Percentiles rank a stretch among this genome's conserved stretches.
These are phyloP conservation scores for Spathaspora sp. DNA, from an alignment of 805 yeast genomes.

Conservation along the genomic window DNA sequence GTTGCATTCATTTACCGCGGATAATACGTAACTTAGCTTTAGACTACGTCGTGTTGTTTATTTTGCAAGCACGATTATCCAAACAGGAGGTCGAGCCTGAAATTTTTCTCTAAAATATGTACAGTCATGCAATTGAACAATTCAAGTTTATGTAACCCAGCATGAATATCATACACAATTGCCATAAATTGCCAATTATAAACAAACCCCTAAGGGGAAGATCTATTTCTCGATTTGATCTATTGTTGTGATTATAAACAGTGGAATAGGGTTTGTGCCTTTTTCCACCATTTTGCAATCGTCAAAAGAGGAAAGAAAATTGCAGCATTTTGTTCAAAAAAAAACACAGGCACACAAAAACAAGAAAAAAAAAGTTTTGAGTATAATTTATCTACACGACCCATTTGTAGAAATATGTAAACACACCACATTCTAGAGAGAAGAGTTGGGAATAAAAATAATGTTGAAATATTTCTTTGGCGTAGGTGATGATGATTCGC, in stretches of 20 bases:
- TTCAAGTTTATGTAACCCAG: neutral
- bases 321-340: neutral
- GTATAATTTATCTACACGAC: neutral
- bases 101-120: neutral
- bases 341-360: neutral
- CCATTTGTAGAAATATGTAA: neutral
- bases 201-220: neutral
- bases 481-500: conserved; percentile 7
- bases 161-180: neutral
- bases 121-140: neutral
- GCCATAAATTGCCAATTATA: neutral
- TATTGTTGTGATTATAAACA: neutral
- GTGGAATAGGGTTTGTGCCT: no score
- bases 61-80: no score
- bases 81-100: no score
- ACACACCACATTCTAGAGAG: neutral
- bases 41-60: no score
- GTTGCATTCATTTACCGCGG: no score
- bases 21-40: no score
- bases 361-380: neutral
- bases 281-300: neutral
- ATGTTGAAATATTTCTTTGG: conserved; percentile 9
- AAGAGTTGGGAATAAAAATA: neutral
- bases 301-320: neutral
- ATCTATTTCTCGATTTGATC: neutral